phyloP scores from a whole-genome alignment of 2,329 filamentous ascomycete species.

The Incumbomyces lentus region DNA sequence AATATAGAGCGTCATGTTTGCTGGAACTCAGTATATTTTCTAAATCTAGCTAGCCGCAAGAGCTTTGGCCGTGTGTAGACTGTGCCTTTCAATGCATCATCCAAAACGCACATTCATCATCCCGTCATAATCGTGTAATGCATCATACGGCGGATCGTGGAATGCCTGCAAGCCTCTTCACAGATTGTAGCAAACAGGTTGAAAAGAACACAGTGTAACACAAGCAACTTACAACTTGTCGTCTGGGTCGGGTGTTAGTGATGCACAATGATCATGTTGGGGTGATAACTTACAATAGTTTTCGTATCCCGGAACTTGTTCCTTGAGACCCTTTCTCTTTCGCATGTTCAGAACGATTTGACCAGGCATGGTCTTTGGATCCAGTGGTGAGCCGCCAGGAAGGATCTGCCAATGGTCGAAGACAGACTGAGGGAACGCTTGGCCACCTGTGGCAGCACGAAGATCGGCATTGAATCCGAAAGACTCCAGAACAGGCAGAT shows the following conservation, averaged over 20 bases:
- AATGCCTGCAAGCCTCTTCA: conserved; percentile 4
- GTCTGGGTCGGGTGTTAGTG: conserved; percentile 49
- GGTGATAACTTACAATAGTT: conserved; percentile 64
- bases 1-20: too few relatives aligned
- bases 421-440: conserved; percentile 97
- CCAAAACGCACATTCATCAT: conserved; percentile 2
- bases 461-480: conserved; percentile 99
- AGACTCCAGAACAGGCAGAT: conserved; percentile 91
- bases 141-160: conserved; percentile 5
- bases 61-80: conserved; percentile 1
- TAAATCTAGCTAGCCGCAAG: background rate
- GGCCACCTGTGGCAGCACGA: conserved; percentile 81
- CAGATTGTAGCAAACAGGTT: background rate
- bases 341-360: conserved; percentile 78
- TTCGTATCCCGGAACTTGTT: conserved; percentile 80
- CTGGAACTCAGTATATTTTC: background rate
- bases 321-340: conserved; percentile 99
- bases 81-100: background rate
- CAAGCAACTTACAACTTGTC: conserved; percentile 75
- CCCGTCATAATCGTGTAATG: background rate
- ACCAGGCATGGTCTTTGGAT: conserved; percentile 71
- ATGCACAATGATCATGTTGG: conserved; percentile 7
- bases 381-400: conserved; percentile 84
- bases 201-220: conserved; percentile 5
- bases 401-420: conserved; percentile 99